These are phyloP conservation scores for Tetradesmus obliquus DNA, from an alignment of 139 green algal species.

Conservation along the genomic window DNA sequence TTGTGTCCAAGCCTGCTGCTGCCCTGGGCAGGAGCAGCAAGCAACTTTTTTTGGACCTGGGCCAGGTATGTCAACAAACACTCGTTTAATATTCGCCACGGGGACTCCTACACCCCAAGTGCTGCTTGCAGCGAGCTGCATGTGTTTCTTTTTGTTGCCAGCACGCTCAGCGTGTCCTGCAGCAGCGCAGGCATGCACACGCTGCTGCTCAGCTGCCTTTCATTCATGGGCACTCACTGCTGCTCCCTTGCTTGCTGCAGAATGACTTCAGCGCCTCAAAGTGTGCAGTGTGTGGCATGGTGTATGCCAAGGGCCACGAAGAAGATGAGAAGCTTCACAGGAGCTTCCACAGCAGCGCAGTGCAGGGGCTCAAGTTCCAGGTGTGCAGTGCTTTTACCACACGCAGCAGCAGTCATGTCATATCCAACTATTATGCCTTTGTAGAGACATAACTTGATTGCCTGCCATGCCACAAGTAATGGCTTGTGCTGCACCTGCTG, in stretches of 20 bases:
- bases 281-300: constrained; percentile 40
- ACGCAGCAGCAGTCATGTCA: background rate
- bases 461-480: background rate
- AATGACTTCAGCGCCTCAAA: constrained; percentile 27
- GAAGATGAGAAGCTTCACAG: constrained; percentile 47
- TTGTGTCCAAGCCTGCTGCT: background rate
- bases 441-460: too few species aligned
- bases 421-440: background rate
- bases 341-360: background rate
- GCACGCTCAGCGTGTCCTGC: too few species aligned
- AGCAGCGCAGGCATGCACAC: background rate
- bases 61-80: background rate
- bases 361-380: constrained; percentile 39
- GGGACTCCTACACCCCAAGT: too few species aligned
- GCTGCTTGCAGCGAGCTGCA: too few species aligned
- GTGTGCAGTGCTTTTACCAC: background rate
- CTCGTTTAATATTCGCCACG: background rate
- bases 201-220: background rate
- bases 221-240: background rate
- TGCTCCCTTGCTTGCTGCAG: constrained; percentile 8
- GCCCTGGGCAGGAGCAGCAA: constrained; percentile 21
- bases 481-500: too few species aligned
- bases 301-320: constrained; percentile 44
- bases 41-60: constrained; percentile 30
- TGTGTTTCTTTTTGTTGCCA: too few species aligned